Conservation (phyloP, 768 basidiomycete species). For the Boletus sensibilis region DNA sequence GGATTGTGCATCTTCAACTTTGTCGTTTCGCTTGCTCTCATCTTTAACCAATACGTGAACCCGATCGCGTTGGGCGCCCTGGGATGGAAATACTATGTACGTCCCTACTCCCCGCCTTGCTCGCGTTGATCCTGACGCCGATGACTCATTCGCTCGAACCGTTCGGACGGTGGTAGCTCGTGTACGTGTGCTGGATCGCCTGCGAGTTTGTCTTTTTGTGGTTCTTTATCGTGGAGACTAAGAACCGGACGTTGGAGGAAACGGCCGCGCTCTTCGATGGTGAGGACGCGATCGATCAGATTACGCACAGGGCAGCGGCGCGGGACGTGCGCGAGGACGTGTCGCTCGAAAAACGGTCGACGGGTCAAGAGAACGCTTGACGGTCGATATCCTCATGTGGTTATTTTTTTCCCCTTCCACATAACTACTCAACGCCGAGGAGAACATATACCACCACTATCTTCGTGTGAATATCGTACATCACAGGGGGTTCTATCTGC, state of each 20-base stretch:
- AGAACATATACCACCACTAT: too few species aligned
- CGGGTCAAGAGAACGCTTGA: neutral
- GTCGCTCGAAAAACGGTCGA: conserved; percentile 6
- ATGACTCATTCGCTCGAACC: neutral
- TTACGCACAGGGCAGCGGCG: conserved; percentile 13
- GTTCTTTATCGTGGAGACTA: conserved; percentile 22
- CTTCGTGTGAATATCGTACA: neutral
- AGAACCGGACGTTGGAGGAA: conserved; percentile 61
- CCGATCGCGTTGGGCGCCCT: conserved; percentile 62
- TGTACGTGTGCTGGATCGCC: conserved; percentile 23
- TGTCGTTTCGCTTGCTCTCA: conserved; percentile 59
- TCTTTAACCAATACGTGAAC: conserved; percentile 81
- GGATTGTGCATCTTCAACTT: conserved; percentile 78
- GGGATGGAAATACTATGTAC: conserved; percentile 49
- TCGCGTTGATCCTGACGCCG: neutral
- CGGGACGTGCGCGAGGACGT: neutral
- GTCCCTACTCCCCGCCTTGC: neutral
- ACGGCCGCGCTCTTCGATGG: conserved; percentile 73
- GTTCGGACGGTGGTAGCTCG: conserved; percentile 2
- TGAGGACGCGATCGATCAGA: conserved; percentile 32
- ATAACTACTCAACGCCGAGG: too few species aligned
- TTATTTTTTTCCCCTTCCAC: too few species aligned
- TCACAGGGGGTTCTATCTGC: neutral
- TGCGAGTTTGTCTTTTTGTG: conserved; percentile 12
- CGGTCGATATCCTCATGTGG: too few species aligned